Conservation (phyloP, 2,329 filamentous ascomycete genomes). For the Helicocarpus griseus region DNA sequence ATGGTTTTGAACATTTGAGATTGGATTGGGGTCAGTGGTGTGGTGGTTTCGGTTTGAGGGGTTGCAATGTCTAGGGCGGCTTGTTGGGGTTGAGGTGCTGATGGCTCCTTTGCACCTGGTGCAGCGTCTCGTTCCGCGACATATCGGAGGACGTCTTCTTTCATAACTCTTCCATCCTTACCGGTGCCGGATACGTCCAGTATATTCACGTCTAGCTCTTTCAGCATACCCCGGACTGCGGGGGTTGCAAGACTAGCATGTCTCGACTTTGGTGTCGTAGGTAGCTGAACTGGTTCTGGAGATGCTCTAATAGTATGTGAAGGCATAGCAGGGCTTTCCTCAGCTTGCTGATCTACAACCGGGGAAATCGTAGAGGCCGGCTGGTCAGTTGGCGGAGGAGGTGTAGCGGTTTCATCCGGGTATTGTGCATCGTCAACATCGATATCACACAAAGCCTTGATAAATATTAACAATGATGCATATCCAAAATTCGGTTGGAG, state of each 20-base stretch:
- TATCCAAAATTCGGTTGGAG: not conserved
- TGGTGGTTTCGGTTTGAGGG: slow-evolving; percentile 56
- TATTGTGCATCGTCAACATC: slow-evolving; percentile 74
- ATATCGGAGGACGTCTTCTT: slow-evolving; percentile 78
- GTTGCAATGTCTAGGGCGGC: slow-evolving; percentile 13
- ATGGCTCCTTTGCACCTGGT: slow-evolving; percentile 15
- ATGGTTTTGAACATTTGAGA: slow-evolving; percentile 95
- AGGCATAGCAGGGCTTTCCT: slow-evolving; percentile 8
- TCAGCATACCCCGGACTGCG: slow-evolving; percentile 79
- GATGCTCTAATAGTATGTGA: slow-evolving; percentile 8
- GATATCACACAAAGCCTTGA: slow-evolving; percentile 78
- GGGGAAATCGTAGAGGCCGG: too few species aligned
- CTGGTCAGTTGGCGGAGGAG: slow-evolving; percentile 19
- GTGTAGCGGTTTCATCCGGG: slow-evolving; percentile 41
- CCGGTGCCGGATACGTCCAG: slow-evolving; percentile 72
- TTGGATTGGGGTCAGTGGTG: slow-evolving; percentile 68
- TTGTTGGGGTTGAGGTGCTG: slow-evolving; percentile 21
- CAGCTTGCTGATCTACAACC: slow-evolving; percentile 11
- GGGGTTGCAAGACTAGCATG: slow-evolving; percentile 75
- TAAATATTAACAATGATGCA: not conserved
- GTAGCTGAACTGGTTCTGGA: slow-evolving; percentile 5
- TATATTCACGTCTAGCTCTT: slow-evolving; percentile 70
- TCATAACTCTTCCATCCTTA: slow-evolving; percentile 80
- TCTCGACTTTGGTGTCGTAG: slow-evolving; percentile 39
- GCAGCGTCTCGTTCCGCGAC: slow-evolving; percentile 44